These are phyloP conservation scores for Phaseolus lunatus DNA, from an alignment of 306 rosid species.

Conservation along the genomic window DNA sequence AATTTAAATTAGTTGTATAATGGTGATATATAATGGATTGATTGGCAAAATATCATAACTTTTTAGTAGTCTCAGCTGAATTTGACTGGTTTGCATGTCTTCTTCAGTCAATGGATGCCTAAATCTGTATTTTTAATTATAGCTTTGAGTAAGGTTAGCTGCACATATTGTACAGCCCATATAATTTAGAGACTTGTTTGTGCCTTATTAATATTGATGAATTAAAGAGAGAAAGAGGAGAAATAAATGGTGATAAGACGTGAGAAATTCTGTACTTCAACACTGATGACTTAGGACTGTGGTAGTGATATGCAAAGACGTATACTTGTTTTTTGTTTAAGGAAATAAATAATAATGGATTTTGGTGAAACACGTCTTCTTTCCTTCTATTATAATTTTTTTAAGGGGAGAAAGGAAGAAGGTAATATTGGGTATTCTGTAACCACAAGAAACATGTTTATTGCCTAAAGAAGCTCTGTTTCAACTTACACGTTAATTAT, in stretches of 20 bases:
- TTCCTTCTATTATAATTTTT: neutral
- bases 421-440: neutral
- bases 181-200: too few relatives aligned
- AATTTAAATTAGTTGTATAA: too few relatives aligned
- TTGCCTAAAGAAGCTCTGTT: neutral
- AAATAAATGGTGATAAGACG: neutral
- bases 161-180: neutral
- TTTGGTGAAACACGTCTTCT: neutral
- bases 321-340: neutral
- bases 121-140: neutral
- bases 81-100: neutral
- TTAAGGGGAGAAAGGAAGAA: neutral
- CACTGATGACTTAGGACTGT: neutral
- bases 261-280: neutral
- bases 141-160: neutral
- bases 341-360: neutral
- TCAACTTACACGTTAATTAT: slow-evolving; percentile 7
- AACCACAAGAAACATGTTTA: neutral
- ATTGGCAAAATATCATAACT: too few relatives aligned
- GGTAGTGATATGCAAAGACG: neutral
- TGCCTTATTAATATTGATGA: neutral
- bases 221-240: neutral
- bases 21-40: too few relatives aligned
- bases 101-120: neutral
- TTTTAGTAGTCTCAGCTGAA: slow-evolving; percentile 1